Conservation (phyloP, 2,329 filamentous ascomycete genomes). For the Trichoderma citrinoviride region DNA sequence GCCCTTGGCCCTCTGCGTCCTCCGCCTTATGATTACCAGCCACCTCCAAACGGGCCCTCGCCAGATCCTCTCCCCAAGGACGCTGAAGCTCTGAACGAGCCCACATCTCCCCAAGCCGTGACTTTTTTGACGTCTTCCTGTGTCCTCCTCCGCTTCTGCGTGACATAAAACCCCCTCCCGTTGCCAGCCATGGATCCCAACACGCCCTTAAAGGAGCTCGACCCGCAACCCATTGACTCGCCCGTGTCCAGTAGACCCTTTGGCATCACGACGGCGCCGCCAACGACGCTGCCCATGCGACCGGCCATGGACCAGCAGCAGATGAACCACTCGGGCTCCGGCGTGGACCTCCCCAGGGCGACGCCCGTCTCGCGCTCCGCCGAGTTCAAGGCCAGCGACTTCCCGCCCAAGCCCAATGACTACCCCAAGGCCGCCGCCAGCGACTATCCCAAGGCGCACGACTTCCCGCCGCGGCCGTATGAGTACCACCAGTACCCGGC, state of each 20-base stretch:
- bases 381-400: conserved; percentile 14
- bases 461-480: conserved; percentile 16
- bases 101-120: neutral
- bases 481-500: conserved; percentile 3
- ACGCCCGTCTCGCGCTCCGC: conserved; percentile 19
- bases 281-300: conserved; percentile 25
- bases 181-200: conserved; percentile 16
- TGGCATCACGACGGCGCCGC: neutral
- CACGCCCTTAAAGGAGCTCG: conserved; percentile 12
- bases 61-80: neutral
- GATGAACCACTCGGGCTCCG: conserved; percentile 26
- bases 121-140: neutral
- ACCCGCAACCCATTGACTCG: conserved; percentile 18
- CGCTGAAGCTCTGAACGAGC: neutral
- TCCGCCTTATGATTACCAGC: conserved; percentile 9
- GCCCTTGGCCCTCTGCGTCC: neutral
- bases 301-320: conserved; percentile 26
- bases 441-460: conserved; percentile 5
- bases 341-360: conserved; percentile 24
- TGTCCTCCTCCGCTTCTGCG: neutral
- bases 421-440: neutral
- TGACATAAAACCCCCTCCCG: neutral
- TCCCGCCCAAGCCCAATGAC: conserved; percentile 1
- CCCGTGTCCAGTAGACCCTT: conserved; percentile 7
- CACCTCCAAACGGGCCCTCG: conserved; percentile 16